These are phyloP conservation scores for Apostasia ramifera DNA, from an alignment of 106 monocot species.

Conservation along the genomic window DNA sequence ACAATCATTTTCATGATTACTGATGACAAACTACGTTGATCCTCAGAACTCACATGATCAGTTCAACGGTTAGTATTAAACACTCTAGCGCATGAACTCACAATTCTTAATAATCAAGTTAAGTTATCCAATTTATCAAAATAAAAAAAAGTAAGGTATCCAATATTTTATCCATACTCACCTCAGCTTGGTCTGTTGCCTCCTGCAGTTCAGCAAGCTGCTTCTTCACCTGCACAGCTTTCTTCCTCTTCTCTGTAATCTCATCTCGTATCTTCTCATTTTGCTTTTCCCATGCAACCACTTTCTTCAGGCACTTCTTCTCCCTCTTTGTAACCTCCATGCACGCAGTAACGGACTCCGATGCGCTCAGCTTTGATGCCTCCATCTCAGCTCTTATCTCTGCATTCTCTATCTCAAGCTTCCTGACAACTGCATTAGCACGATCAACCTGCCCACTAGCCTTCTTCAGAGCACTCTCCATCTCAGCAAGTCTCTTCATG, in stretches of 20 bases:
- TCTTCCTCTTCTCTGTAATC: slow-evolving; percentile 38
- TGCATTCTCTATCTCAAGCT: slow-evolving; percentile 74
- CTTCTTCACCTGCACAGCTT: slow-evolving; percentile 28
- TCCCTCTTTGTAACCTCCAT: slow-evolving; percentile 58
- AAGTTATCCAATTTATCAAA: too few relatives aligned
- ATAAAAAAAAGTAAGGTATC: not conserved
- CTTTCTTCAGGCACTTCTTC: slow-evolving; percentile 57
- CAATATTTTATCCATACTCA: slow-evolving; percentile 17
- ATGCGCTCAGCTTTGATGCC: slow-evolving; percentile 69
- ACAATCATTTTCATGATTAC: not conserved
- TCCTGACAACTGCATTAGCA: slow-evolving; percentile 54
- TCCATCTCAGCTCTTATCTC: slow-evolving; percentile 95
- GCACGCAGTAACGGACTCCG: slow-evolving; percentile 42
- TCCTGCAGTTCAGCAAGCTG: slow-evolving; percentile 29
- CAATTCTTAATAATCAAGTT: too few relatives aligned
- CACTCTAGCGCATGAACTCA: too few relatives aligned
- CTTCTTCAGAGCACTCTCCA: slow-evolving; percentile 76
- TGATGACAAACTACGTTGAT: not conserved
- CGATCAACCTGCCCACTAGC: slow-evolving; percentile 77
- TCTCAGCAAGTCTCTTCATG: slow-evolving; percentile 65
- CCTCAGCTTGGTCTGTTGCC: slow-evolving; percentile 44
- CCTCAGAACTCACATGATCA: not conserved
- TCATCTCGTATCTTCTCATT: slow-evolving; percentile 50
- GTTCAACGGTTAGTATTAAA: not conserved
- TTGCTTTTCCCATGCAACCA: slow-evolving; percentile 67